Base-by-base conservation (phyloP, 148 eudicot genomes). In the Bassia scoparia region DNA sequence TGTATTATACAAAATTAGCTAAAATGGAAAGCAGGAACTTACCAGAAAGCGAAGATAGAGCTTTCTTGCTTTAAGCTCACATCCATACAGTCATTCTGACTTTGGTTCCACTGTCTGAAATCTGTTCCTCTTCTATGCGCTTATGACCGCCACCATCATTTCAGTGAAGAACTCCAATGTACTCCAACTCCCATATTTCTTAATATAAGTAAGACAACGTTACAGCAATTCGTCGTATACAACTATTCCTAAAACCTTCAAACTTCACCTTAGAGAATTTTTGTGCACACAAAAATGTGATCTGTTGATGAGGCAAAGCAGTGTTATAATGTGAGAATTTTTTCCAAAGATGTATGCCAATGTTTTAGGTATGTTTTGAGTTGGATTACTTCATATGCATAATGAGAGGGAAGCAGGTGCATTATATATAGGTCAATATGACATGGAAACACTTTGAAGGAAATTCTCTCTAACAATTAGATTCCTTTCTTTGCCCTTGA, bases 11-110 rank as follows among this genome's bases (percentile, higher is more conserved):
- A 41, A 41, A 2, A 41, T 58, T 30, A 24, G 67, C 5, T 3
- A 53, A 31, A 18, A 12, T 3, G 1, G 0, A 12, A 29, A 34
- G n/a, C 12, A 49, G 17, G 26, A 7, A 64, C 30, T 15, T 84
- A 90, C 96, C 96, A 48, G 78, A 83, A 27, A 93, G 65, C 2
- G 94, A 87, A 68, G 87, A 85, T 66, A 89, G 64, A 37, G 92
- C 81, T 43, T 86, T 92, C 85, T 88, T 90, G 79, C 88, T 79
- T 88, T 89, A 29, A 87, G 90, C 75, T 86, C 91, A 81, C 97
- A 92, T 4, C 97, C 97, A 84, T 92, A 78, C 97, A 92, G 62
- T 90, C 85, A 93, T 93, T 79, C 89, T 85, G 46, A 93, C 88
- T 79, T 93, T 93, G 74, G 89, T 61, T 90, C 87, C 46, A 93